Percentiles rank a stretch among this genome's conserved stretches.
Evolutionary conservation across 1,139 yeast species (phyloP).

Genomic region (Candida freyschussii): DNA sequence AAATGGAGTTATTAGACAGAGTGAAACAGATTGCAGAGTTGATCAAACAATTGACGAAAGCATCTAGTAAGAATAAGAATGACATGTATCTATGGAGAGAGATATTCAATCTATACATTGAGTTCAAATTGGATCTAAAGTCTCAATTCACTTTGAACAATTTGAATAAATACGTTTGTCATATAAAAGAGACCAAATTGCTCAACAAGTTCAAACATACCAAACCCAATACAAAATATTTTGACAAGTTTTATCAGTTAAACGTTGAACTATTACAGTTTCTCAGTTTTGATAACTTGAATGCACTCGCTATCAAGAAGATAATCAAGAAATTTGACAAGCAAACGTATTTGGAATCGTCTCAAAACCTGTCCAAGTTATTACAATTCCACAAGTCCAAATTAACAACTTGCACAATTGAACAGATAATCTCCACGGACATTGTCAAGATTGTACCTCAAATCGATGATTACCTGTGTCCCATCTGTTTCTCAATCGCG

Average conservation of each 20-base stretch:
- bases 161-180: slow-evolving; percentile 37
- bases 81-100: slow-evolving; percentile 73
- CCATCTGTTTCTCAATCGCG: slow-evolving; percentile 65
- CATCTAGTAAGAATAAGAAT: slow-evolving; percentile 33
- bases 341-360: slow-evolving; percentile 55
- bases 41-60: slow-evolving; percentile 48
- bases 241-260: slow-evolving; percentile 45
- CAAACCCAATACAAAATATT: slow-evolving; percentile 43
- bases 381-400: slow-evolving; percentile 19
- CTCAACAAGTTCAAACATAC: slow-evolving; percentile 40
- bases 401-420: slow-evolving; percentile 18
- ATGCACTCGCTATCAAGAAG: slow-evolving; percentile 59
- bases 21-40: slow-evolving; percentile 52
- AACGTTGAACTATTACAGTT: slow-evolving; percentile 54
- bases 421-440: slow-evolving; percentile 44
- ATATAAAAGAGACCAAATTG: slow-evolving; percentile 40
- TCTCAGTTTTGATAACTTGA: slow-evolving; percentile 57
- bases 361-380: slow-evolving; percentile 42
- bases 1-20: slow-evolving; percentile 11
- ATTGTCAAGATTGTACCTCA: slow-evolving; percentile 61
- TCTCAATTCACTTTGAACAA: slow-evolving; percentile 42
- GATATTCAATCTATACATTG: slow-evolving; percentile 58
- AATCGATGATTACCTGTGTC: slow-evolving; percentile 69
- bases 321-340: slow-evolving; percentile 73
- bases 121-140: slow-evolving; percentile 60